Base-by-base conservation (phyloP, 805 yeast genomes). In the Metschnikowia continentalis region DNA sequence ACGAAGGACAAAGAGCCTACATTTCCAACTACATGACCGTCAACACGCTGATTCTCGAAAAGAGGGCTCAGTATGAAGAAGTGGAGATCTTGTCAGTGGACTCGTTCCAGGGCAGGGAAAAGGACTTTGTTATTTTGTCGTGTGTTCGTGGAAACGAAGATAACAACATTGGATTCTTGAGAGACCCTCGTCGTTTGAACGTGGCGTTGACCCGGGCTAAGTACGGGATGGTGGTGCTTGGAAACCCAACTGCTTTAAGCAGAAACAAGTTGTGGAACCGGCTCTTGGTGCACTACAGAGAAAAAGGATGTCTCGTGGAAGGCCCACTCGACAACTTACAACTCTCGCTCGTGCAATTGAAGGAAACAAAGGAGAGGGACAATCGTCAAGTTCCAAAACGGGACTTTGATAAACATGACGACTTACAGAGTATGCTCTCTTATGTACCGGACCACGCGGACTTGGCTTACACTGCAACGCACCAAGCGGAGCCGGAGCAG, bases 1-100 rank as follows among this genome's bases (percentile, higher is more conserved):
- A 91, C 67, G 96, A 90, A 66, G 97, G 96, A 33, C 97, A 91
- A 70, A 74, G 96, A 54, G 88, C 91, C 0, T 90, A 85, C 63
- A 72, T 91, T 47, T 78, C 82, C 8, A 90, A 85, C 61, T 87
- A 87, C 66, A 82, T 91, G 89, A 79, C 80, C 59, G 67, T 82
- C 74, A 84, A 83, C 59, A 87, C 55, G 4, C 56, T 50, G 53
- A 47, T 55, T 7, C 53, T 71, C 3, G 86, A 83, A 48, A 59
- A 56, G 32, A 80, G 81, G 56, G 84, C 83, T 1, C 67, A 80
- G 33, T 89, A 89, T 64, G 66, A 75, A 46, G 83, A 80, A 47
- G 86, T 91, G 43, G 97, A 91, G 69, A 90, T 91, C 30, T 90
- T 94, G 76, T 64, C 70, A 33, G 75, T 71, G n/a, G 75, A 71